Evolutionary conservation across 345 rosid genomes (phyloP), one percentile per base, ranked within the genome.

Genomic region (Boechera retrofracta): DNA sequence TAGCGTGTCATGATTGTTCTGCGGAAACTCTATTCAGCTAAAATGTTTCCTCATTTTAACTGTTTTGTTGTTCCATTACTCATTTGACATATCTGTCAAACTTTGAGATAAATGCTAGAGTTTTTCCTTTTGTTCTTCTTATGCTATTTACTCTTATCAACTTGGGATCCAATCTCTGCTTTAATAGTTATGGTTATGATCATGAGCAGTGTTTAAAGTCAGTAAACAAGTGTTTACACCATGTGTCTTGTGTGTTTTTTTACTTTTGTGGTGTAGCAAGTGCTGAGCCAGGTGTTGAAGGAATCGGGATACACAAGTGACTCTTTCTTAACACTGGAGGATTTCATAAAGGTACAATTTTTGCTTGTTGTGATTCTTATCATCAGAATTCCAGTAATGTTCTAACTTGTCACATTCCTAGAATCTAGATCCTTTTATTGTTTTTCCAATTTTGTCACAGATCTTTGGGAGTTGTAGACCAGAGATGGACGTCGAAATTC

Each of bases 401-500:
- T 75, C 55, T 38, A 47, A 65, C 38, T 47, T 13, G 24, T 66
- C 31, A 44, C 13, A 28, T 29, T 16, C 18, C 21, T 9, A 28
- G 71, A 67, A 32, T 51, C 65, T 77, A 52, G 62, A 33, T 61
- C 35, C 41, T 48, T 32, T 39, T 32, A 8, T 35, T 71, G 69
- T 11, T 6, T 56, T 36, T 56, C 4, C 10, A 58, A 8, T 28
- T 28, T 28, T 21, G 48, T 60, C 47, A 54, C 92, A 87, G 97
- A 82, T 88, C 83, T 87, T 92, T 41, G 89, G 91, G 38, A 80
- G 81, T 81, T 62, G 86, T 35, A 86, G 57, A 73, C 74, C 88
- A 70, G 85, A 84, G 82, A 86, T 88, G 93, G 90, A 92, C 72
- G 93, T 87, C 26, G 97, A 92, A 82, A 91, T 89, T 75, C 93